Evolutionary conservation across 2,329 filamentous ascomycete species (phyloP).

Genomic region (Emericellopsis atlantica): DNA sequence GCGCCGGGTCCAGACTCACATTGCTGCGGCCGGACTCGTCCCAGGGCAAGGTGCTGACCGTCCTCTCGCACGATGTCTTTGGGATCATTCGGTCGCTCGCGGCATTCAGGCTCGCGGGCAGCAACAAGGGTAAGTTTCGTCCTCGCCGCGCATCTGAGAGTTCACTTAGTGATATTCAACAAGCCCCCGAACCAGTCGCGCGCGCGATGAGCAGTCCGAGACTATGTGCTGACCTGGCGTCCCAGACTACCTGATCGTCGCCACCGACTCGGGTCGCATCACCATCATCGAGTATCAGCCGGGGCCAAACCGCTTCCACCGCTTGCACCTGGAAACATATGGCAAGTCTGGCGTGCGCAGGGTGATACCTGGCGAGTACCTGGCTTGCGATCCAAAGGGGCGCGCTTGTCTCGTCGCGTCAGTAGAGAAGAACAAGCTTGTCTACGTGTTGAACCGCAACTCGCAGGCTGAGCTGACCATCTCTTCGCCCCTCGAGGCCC

Average conservation of each 20-base stretch:
- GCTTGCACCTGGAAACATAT: constrained; percentile 92
- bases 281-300: constrained; percentile 87
- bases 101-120: constrained; percentile 83
- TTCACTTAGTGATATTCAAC: constrained; percentile 53
- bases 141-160: constrained; percentile 20
- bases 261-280: constrained; percentile 90
- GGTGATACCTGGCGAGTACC: constrained; percentile 89
- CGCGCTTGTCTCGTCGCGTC: constrained; percentile 90
- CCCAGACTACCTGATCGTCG: constrained; percentile 88
- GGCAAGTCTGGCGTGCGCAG: constrained; percentile 92
- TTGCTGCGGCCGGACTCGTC: constrained; percentile 77
- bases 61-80: constrained; percentile 89
- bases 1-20: constrained; percentile 78
- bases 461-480: constrained; percentile 91
- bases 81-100: constrained; percentile 86
- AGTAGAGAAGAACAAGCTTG: constrained; percentile 97
- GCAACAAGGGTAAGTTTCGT: constrained; percentile 75
- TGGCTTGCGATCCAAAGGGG: constrained; percentile 91
- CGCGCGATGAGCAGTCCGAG: constrained; percentile 4
- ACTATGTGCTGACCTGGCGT: constrained; percentile 1
- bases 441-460: constrained; percentile 95
- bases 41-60: constrained; percentile 73
- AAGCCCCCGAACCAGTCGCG: constrained; percentile 11
- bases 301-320: constrained; percentile 74
- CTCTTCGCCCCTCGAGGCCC: constrained; percentile 90